Base-by-base conservation (phyloP, 2,329 filamentous ascomycete species). In the Nemania sp. region DNA sequence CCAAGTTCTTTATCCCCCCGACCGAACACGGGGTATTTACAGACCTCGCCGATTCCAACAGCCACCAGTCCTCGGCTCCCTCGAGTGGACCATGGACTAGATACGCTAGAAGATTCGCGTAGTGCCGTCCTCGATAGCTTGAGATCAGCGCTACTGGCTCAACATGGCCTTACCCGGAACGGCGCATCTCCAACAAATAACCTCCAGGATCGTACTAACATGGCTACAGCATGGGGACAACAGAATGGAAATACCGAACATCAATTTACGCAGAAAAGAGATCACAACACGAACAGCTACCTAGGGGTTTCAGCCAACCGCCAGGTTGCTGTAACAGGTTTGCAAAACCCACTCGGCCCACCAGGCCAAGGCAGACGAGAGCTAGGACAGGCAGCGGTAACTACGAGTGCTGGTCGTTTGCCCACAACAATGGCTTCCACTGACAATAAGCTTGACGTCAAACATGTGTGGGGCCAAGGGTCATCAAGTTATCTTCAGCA, bases 71-170 rank as follows among this genome's bases (percentile, higher is more conserved):
- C 70, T 18, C 26, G 27, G 26, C 62, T 66, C 49, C 53, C 69
- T 41, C 67, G 60, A 29, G 69, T 59, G 32, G 71, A 62, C 18
- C 24, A 63, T 60, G 54, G 47, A 15, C 20, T 52, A 13, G 63
- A 67, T 52, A 56, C 70, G 1, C 47, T 70, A 18, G 66, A 70
- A 53, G 54, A 66, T 18, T 76, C 75, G 20, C 73, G 74, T 32
- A 74, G 54, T 53, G 73, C 74, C 13, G 75, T 77, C 10, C 73
- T 77, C 57, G 73, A 77, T 24, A 74, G 67, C 53, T 38, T 77
- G 41, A 71, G 58, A 15, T 72, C 73, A 5, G 69, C 75, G 8
- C 57, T 78, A 6, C 72, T 73, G 55, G 75, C 73, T 4, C 73
- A 78, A 59, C 73, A 77, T 62, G 75, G 75, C 3, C 55, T 74